These are phyloP conservation scores for Mycena chlorophos DNA, from an alignment of 768 basidiomycete genomes.

Conservation along the genomic window DNA sequence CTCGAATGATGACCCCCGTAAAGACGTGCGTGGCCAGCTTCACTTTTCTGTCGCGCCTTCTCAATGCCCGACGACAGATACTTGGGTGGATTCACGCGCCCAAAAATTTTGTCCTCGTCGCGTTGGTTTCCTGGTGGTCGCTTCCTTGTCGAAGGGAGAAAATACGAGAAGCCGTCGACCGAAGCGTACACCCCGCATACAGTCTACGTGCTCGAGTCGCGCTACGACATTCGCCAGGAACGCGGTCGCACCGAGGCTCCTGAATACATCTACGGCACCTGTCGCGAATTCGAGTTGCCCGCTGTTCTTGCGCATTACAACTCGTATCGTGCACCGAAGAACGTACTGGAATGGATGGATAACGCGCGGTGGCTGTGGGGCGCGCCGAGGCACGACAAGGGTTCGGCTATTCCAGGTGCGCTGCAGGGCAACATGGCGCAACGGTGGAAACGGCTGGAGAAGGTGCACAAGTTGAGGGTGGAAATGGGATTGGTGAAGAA, in stretches of 20 bases:
- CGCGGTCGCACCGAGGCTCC: conserved; percentile 31
- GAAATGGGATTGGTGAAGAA: too few species aligned
- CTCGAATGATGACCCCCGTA: conserved; percentile 34
- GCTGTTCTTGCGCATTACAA: conserved; percentile 34
- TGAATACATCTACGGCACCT: conserved; percentile 36
- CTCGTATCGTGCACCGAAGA: conserved; percentile 20
- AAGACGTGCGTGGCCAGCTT: conserved; percentile 41
- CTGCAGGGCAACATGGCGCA: not conserved
- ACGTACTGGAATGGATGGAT: conserved; percentile 32
- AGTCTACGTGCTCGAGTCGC: conserved; percentile 39
- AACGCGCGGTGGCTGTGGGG: conserved; percentile 41
- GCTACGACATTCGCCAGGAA: conserved; percentile 31
- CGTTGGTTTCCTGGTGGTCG: conserved; percentile 38
- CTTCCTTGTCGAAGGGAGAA: conserved; percentile 26
- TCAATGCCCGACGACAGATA: conserved; percentile 27
- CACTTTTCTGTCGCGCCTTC: not conserved
- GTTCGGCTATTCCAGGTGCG: conserved; percentile 24
- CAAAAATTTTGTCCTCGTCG: conserved; percentile 35
- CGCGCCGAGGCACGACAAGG: conserved; percentile 14
- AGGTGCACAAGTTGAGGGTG: too few species aligned
- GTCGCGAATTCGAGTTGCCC: conserved; percentile 33
- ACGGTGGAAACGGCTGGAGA: too few species aligned
- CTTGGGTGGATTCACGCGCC: conserved; percentile 41
- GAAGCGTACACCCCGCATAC: conserved; percentile 41
- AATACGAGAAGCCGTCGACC: conserved; percentile 31